phyloP scores from a whole-genome alignment of 768 basidiomycete species.

The Boletus barrowsii region DNA sequence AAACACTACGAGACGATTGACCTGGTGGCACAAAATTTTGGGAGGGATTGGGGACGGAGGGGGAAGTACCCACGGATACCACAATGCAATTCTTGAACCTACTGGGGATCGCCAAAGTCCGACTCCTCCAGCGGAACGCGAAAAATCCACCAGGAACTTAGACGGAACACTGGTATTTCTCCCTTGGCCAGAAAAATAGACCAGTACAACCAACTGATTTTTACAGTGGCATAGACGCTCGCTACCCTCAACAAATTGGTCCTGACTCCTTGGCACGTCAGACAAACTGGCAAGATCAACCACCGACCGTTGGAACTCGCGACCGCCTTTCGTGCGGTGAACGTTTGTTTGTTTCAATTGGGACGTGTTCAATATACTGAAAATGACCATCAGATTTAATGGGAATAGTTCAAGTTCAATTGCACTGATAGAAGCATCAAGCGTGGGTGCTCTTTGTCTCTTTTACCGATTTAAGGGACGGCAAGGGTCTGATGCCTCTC shows the following conservation, averaged over 20 bases:
- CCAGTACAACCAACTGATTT: conserved; percentile 1
- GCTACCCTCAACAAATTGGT: background rate
- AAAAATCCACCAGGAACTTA: too few species aligned
- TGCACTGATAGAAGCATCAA: conserved; percentile 6
- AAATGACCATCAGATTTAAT: background rate
- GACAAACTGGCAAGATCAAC: background rate
- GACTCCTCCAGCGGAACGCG: too few species aligned
- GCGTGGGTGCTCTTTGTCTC: conserved; percentile 1
- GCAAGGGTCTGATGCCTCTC: conserved; percentile 4
- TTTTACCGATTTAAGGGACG: conserved; percentile 20
- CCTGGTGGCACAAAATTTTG: background rate
- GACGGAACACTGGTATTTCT: background rate
- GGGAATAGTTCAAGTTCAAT: background rate
- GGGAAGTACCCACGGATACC: too few species aligned
- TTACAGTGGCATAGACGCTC: background rate
- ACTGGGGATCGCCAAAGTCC: too few species aligned
- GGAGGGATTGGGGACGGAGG: background rate
- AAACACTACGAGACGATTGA: background rate
- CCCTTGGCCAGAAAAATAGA: background rate
- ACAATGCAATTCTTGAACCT: too few species aligned
- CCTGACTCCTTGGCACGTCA: background rate
- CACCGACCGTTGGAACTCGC: conserved; percentile 11
- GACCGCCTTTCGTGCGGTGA: background rate
- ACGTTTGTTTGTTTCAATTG: background rate
- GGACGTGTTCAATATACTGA: background rate